Evolutionary conservation across 768 basidiomycete species (phyloP).

Genomic region (Cytidiella melzeri): DNA sequence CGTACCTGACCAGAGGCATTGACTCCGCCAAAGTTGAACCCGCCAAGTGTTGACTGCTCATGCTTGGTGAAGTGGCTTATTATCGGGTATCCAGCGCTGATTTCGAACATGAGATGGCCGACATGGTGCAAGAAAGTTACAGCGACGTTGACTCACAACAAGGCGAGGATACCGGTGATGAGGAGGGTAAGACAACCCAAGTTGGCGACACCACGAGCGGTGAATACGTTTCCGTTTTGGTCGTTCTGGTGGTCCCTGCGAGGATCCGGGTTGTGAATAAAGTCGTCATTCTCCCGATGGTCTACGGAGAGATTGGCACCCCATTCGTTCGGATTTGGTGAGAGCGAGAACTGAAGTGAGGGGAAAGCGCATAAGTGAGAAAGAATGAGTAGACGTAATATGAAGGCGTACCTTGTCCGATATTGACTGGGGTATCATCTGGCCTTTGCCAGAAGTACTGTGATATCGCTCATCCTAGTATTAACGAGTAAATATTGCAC

Average conservation of each 20-base stretch:
- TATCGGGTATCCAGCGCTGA: constrained; percentile 38
- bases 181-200: constrained; percentile 61
- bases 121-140: constrained; percentile 46
- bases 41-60: constrained; percentile 29
- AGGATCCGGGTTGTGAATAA: constrained; percentile 59
- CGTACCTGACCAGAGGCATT: constrained; percentile 39
- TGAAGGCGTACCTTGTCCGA: constrained; percentile 23
- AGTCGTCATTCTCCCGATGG: constrained; percentile 61
- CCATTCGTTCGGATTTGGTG: constrained; percentile 64
- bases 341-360: constrained; percentile 47
- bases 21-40: constrained; percentile 38
- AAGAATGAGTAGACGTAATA: background rate
- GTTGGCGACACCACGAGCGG: constrained; percentile 60
- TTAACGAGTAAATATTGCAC: background rate
- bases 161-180: constrained; percentile 37
- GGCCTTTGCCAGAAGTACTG: background rate
- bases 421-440: constrained; percentile 18
- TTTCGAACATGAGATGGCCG: background rate
- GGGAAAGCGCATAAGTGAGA: background rate
- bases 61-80: constrained; percentile 29
- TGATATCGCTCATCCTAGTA: constrained; percentile 18
- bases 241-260: constrained; percentile 20
- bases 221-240: constrained; percentile 39
- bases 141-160: constrained; percentile 49
- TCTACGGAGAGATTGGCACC: constrained; percentile 62